Evolutionary conservation across 345 rosid species (phyloP).

Genomic region (Citrus maxima): DNA sequence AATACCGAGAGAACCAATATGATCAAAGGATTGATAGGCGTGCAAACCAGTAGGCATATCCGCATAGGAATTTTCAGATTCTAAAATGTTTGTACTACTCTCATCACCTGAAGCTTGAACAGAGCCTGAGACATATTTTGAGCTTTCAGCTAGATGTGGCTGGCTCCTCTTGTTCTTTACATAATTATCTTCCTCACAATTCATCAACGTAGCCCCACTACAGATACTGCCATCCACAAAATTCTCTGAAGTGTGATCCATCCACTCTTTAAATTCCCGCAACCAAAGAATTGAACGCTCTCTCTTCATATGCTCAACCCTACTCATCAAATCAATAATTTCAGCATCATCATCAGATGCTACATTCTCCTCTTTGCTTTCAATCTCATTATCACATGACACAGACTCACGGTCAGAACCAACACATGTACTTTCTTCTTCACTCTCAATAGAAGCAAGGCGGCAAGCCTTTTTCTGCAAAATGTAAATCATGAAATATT

Average conservation of each 20-base stretch:
- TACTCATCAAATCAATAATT: conserved; percentile 77
- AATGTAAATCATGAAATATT: conserved; percentile 17
- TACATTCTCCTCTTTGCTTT: conserved; percentile 61
- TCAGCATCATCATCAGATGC: conserved; percentile 79
- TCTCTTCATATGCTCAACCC: conserved; percentile 87
- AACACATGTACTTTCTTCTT: conserved; percentile 60
- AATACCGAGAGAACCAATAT: conserved; percentile 18
- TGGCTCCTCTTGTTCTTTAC: conserved; percentile 30
- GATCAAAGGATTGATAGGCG: conserved; percentile 20
- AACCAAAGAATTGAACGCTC: conserved; percentile 88
- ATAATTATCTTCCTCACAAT: conserved; percentile 36
- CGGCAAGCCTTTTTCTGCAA: conserved; percentile 70
- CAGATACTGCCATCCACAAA: conserved; percentile 31
- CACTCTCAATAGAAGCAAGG: conserved; percentile 77
- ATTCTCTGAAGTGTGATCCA: conserved; percentile 65
- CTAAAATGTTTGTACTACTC: conserved; percentile 31
- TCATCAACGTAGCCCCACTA: conserved; percentile 15
- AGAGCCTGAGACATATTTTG: conserved; percentile 37
- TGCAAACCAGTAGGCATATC: conserved; percentile 26
- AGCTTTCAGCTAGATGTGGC: conserved; percentile 52
- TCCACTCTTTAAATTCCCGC: conserved; percentile 93
- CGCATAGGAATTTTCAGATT: conserved; percentile 43
- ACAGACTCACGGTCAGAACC: conserved; percentile 75
- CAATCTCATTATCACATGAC: conserved; percentile 68
- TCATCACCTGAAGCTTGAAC: conserved; percentile 57